A percentile compares a stretch with the other conserved stretches of the same genome.
Conservation (phyloP, 495 filamentous ascomycete genomes). For the Aspergillus cavernicola region DNA sequence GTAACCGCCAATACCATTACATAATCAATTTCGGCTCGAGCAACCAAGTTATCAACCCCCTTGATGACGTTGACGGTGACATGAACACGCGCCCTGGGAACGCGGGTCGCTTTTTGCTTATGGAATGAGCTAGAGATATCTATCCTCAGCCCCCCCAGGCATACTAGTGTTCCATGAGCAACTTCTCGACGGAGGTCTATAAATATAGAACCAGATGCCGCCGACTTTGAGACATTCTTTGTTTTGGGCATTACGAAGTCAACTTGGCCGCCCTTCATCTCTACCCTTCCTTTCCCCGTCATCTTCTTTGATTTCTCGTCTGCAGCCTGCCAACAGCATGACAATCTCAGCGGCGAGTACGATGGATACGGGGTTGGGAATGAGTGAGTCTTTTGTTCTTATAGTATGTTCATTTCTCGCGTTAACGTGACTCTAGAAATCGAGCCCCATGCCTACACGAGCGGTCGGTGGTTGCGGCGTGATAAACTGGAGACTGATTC, state of each 20-base stretch:
- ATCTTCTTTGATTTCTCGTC: background rate
- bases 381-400: background rate
- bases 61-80: too few species aligned
- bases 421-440: slow-evolving; percentile 16
- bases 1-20: too few species aligned
- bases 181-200: background rate
- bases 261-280: background rate
- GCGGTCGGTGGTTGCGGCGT: slow-evolving; percentile 38
- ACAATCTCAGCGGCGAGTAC: background rate
- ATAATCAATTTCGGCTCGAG: too few species aligned
- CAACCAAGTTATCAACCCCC: too few species aligned
- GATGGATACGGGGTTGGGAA: background rate
- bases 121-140: background rate
- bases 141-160: background rate
- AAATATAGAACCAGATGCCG: background rate
- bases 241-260: background rate
- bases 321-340: background rate
- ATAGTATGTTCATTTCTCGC: background rate
- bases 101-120: too few species aligned
- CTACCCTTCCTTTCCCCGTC: background rate
- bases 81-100: too few species aligned
- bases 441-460: slow-evolving; percentile 37
- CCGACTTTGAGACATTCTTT: background rate
- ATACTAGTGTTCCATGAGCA: too few species aligned
- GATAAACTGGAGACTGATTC: slow-evolving; percentile 28